Evolutionary conservation across 2,329 filamentous ascomycete species (phyloP).

Genomic region (Ophiostoma montium): DNA sequence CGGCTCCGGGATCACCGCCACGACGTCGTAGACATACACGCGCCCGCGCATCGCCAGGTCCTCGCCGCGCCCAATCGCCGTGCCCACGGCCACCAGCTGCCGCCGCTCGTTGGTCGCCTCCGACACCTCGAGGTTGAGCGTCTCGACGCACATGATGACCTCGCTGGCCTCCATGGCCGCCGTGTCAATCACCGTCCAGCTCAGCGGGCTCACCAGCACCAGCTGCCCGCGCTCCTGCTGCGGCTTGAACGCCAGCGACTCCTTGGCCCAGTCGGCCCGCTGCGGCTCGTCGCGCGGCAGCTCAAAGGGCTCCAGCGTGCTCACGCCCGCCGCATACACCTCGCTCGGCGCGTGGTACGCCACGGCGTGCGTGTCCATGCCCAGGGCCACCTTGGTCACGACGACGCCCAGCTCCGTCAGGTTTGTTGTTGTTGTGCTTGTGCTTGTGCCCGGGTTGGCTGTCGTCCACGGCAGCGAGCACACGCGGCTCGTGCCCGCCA

Average conservation of each 20-base stretch:
- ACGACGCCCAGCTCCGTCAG: conserved; percentile 66
- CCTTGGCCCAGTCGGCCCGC: conserved; percentile 65
- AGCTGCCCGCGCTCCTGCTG: conserved; percentile 57
- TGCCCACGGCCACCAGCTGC: conserved; percentile 72
- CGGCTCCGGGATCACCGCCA: conserved; percentile 80
- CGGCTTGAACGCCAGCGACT: conserved; percentile 51
- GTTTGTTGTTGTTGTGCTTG: no score
- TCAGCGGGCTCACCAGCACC: conserved; percentile 64
- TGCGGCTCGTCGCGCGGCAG: conserved; percentile 77
- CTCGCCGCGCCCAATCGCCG: conserved; percentile 74
- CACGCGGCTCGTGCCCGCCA: conserved; percentile 56
- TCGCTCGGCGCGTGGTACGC: conserved; percentile 63
- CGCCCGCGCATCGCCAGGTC: conserved; percentile 75
- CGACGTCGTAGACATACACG: conserved; percentile 83
- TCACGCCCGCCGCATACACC: conserved; percentile 65
- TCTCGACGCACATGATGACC: conserved; percentile 66
- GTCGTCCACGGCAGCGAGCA: conserved; percentile 62
- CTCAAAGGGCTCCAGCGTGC: conserved; percentile 55
- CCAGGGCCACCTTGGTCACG: conserved; percentile 55
- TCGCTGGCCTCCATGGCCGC: conserved; percentile 62
- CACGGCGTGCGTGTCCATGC: conserved; percentile 56
- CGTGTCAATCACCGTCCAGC: conserved; percentile 66
- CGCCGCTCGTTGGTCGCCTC: conserved; percentile 80
- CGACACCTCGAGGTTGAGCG: conserved; percentile 75
- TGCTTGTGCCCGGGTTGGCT: no score